phyloP scores from a whole-genome alignment of 2,329 filamentous ascomycete genomes.

The Fusarium nurragi region DNA sequence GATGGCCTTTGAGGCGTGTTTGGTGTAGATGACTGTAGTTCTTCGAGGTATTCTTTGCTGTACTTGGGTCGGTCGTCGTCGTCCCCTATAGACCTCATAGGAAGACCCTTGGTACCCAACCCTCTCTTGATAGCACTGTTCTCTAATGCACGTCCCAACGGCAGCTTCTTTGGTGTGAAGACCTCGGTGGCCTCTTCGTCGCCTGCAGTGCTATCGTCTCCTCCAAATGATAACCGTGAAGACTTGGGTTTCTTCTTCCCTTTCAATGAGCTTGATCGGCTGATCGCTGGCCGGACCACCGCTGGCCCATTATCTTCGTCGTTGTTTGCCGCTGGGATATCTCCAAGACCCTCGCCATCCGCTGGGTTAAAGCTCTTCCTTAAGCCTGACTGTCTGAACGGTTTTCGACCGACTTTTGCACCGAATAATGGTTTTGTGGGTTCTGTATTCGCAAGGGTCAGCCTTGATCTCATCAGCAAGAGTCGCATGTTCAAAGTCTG shows the following conservation, averaged over 20 bases:
- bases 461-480: conserved; percentile 51
- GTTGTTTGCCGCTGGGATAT: conserved; percentile 47
- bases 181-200: conserved; percentile 61
- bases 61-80: conserved; percentile 81
- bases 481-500: conserved; percentile 31
- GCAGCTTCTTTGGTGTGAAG: conserved; percentile 72
- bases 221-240: conserved; percentile 80
- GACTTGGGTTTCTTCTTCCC: conserved; percentile 72
- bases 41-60: conserved; percentile 84
- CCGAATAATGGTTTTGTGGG: conserved; percentile 52
- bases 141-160: conserved; percentile 71
- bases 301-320: conserved; percentile 58
- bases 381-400: conserved; percentile 66
- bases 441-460: conserved; percentile 47
- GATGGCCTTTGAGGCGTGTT: conserved; percentile 76
- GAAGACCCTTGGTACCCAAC: conserved; percentile 59
- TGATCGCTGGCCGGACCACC: conserved; percentile 60
- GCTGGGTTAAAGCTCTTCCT: conserved; percentile 64
- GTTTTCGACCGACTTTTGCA: conserved; percentile 59
- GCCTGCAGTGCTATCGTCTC: conserved; percentile 61
- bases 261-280: conserved; percentile 59
- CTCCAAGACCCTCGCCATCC: conserved; percentile 48
- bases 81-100: conserved; percentile 64
- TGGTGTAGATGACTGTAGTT: conserved; percentile 86
- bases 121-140: conserved; percentile 70